phyloP scores from a whole-genome alignment of 495 filamentous ascomycete genomes.

The Chaetomidium leptoderma region DNA sequence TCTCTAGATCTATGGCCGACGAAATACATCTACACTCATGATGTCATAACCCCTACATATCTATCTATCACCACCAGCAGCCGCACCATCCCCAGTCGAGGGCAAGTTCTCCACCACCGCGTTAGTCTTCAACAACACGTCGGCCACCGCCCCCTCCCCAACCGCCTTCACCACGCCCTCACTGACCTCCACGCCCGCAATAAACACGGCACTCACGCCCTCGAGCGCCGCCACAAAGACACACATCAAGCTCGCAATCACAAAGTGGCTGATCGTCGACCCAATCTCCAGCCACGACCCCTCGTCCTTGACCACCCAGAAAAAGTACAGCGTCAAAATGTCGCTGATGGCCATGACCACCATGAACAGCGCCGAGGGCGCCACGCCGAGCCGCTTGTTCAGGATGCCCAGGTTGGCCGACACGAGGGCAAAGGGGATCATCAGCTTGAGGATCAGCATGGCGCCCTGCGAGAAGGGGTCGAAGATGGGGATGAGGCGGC shows the following conservation, averaged over 20 bases:
- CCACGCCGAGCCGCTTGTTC: conserved; percentile 78
- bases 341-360: conserved; percentile 89
- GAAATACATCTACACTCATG: not conserved
- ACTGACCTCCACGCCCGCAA: conserved; percentile 73
- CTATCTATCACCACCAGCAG: not conserved
- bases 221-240: conserved; percentile 90
- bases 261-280: conserved; percentile 89
- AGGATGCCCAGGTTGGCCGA: conserved; percentile 90
- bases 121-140: conserved; percentile 20
- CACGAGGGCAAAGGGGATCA: conserved; percentile 92
- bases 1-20: too few relatives aligned
- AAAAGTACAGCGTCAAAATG: conserved; percentile 92
- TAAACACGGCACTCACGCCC: conserved; percentile 76
- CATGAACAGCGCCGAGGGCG: conserved; percentile 86
- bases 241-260: conserved; percentile 82
- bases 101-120: conserved; percentile 17
- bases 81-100: not conserved
- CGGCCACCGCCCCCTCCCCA: conserved; percentile 22
- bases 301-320: conserved; percentile 93
- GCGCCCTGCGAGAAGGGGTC: conserved; percentile 89
- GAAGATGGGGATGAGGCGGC: conserved; percentile 89
- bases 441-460: conserved; percentile 79
- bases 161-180: conserved; percentile 25
- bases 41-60: not conserved
- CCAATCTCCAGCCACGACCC: conserved; percentile 98